A percentile compares a stretch with the other conserved stretches of the same genome.
Conservation (phyloP, 345 rosid species). For the Hirschfeldia incana region DNA sequence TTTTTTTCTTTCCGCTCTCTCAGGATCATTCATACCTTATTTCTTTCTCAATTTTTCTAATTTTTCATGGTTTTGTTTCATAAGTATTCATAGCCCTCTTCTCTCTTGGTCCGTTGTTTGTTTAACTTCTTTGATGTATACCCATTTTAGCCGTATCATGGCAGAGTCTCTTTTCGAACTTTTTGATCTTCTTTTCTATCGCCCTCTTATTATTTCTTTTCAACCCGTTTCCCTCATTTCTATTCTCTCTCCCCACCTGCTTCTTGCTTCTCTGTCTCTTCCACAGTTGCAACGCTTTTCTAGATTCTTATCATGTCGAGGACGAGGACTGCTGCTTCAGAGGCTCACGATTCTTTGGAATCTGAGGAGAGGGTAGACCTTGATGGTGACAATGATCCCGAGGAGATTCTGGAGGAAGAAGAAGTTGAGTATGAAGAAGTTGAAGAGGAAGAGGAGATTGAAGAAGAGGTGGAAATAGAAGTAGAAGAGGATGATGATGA, state of each 20-base stretch:
- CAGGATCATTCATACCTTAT: background rate
- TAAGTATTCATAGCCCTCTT: background rate
- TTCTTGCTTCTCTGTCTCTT: constrained; percentile 82
- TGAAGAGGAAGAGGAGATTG: constrained; percentile 64
- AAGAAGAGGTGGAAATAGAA: constrained; percentile 54
- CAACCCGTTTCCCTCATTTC: constrained; percentile 65
- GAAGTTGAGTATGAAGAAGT: constrained; percentile 80
- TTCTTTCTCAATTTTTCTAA: background rate
- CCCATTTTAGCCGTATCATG: no score
- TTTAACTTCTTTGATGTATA: no score
- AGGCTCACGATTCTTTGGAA: background rate
- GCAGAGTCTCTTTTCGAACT: no score
- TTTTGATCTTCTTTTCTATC: no score
- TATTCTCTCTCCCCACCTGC: constrained; percentile 40
- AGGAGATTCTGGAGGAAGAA: constrained; percentile 78
- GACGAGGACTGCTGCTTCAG: constrained; percentile 44
- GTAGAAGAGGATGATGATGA: constrained; percentile 36
- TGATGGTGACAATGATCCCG: constrained; percentile 44
- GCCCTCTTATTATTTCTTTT: constrained; percentile 46
- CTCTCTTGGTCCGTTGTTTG: no score
- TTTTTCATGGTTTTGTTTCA: background rate
- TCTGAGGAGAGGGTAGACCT: constrained; percentile 65
- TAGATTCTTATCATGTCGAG: constrained; percentile 82
- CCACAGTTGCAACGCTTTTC: constrained; percentile 72
- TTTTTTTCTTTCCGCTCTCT: background rate